phyloP scores from a whole-genome alignment of 2,329 filamentous ascomycete species.

The Hirsutella rhossiliensis region DNA sequence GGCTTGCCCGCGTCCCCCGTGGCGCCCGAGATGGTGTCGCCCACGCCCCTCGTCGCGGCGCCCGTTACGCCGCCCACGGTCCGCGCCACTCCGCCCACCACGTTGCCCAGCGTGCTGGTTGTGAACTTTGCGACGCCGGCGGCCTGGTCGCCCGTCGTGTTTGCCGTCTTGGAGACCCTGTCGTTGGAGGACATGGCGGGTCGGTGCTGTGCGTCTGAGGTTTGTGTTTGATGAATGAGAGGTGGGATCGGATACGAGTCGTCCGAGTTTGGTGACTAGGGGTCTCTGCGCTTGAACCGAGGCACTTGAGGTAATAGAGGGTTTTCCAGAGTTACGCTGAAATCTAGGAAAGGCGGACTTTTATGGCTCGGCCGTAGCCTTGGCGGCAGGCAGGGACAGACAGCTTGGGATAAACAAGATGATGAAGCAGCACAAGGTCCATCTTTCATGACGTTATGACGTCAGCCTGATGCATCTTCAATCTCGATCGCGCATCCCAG shows the following conservation, averaged over 20 bases:
- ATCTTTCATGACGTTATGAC: no score
- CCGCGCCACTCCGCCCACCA: constrained; percentile 24
- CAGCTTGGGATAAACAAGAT: no score
- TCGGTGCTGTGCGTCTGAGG: background rate
- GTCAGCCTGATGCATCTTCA: no score
- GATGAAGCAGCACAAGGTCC: no score
- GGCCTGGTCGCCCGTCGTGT: constrained; percentile 15
- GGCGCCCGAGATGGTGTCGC: constrained; percentile 40
- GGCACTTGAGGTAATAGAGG: no score
- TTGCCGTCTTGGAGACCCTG: constrained; percentile 8
- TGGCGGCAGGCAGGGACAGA: no score
- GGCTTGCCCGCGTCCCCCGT: constrained; percentile 42
- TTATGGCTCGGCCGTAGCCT: no score
- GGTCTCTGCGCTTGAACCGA: no score
- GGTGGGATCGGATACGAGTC: background rate
- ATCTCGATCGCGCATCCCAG: no score
- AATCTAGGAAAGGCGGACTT: no score
- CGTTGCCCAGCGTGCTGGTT: constrained; percentile 28
- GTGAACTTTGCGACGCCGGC: constrained; percentile 24
- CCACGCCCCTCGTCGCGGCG: constrained; percentile 43
- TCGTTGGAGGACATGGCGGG: constrained; percentile 4
- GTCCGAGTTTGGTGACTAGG: no score
- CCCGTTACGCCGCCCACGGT: constrained; percentile 30
- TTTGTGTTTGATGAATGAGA: background rate
- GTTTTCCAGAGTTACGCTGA: no score